Base-by-base conservation (phyloP, 257 asterid species). In the Capsicum baccatum region DNA sequence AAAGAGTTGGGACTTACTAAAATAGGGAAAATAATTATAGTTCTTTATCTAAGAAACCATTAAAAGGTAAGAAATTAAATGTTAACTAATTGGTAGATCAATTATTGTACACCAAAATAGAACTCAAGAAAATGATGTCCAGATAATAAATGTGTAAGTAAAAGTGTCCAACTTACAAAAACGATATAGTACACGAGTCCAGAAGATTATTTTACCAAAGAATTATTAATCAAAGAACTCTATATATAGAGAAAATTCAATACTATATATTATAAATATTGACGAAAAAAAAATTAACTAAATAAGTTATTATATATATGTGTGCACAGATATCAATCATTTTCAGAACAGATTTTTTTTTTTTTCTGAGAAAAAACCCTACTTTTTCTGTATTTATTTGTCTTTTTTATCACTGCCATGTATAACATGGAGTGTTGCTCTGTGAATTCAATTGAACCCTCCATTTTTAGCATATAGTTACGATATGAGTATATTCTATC, bases 281-380 rank as follows among this genome's bases (percentile, higher is more conserved):
- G 19, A 70, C 58, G 64, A 71, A 64, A 54, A 21, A 67, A 73
- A 86, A 78, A 82, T n/a, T 13, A 78, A 83, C 19, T 16, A 73
- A 62, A 83, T 74, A 48, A 81, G 78, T 60, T 60, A 60, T 19
- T 9, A 19, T n/a, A 60, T 59, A 60, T n/a, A 64, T 57, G 86
- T 64, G 73, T 35, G 47, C 79, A 71, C 54, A 85, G 85, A 83
- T 85, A 86, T 83, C 93, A 82, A 82, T 92, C 93, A 63, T 89
- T 90, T 90, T 88, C 92, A 44, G 6, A 48, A 14, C 81, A 71
- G 86, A 88, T 90, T 79, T 86, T 26, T 26, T 26, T 26, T 26
- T 26, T 26, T 66, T 71, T 48, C 80, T 79, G 83, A 81, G 85
- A 88, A 81, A 83, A 84, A 85, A 86, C 52, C 15, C 83, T 83